Base-by-base conservation (phyloP, 306 rosid genomes). In the Rosa multiflora region DNA sequence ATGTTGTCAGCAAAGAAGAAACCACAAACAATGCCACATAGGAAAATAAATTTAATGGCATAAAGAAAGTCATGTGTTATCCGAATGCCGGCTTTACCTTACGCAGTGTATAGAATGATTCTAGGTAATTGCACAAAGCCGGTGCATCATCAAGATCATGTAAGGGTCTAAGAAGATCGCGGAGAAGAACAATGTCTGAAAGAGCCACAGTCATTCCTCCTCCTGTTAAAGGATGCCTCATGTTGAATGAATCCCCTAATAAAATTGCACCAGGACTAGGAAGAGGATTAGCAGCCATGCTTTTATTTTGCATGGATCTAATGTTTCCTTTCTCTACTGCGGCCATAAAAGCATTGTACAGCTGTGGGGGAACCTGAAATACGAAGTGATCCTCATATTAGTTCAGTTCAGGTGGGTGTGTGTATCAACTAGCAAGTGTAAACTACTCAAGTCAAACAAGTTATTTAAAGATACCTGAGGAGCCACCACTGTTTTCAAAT, bases 141-240 rank as follows among this genome's bases (percentile, higher is more conserved):
- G 85, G n/a, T 67, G 95, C 76, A 74, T 91, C 86, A 62, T 78
- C 75, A 44, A 93, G 84, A 82, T 93, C 78, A 20, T 15, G 79
- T 5, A 93, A 83, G 13, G 97, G 98, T 68, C 86, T 83, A 42
- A 93, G 89, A 68, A 93, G 95, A 77, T 93, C 80, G 17, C 95
- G 84, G 1, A 93, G 83, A 44, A 93, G 72, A 71, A 86, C 98
- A 77, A 88, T 89, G 77, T 93, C 98, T 43, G 97, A 86, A 14
- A 93, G 85, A 43, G 95, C 97, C 53, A 93, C 97, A 0, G 95
- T 93, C 98, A 91, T 91, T 78, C 98, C 98, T 32, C 95, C 98
- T 78, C 98, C 97, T 0, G 98, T 93, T 73, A 91, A 85, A 78
- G 97, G 97, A 86, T 93, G 98, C 21, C 98, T 91, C 97, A 90